A percentile compares a stretch with the other conserved stretches of the same genome.
phyloP scores from a whole-genome alignment of 2,329 filamentous ascomycete genomes.

The Paraphaeosphaeria sporulosa region DNA sequence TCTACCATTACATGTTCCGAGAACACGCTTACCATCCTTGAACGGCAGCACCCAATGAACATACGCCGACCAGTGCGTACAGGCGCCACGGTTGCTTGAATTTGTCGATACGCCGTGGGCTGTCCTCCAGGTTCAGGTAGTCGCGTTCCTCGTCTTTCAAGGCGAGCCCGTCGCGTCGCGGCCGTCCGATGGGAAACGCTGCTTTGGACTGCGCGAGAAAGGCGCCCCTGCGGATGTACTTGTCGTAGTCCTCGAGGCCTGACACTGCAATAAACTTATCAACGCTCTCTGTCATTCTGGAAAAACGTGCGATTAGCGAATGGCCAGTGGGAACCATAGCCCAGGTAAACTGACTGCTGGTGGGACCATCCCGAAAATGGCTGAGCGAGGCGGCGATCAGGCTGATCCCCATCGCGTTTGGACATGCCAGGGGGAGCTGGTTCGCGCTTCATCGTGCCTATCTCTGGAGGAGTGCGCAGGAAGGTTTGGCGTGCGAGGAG shows the following conservation, averaged over 20 bases:
- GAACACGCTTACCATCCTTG: constrained; percentile 27
- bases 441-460: constrained; percentile 11
- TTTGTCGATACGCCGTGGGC: constrained; percentile 26
- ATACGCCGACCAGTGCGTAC: constrained; percentile 28
- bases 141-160: constrained; percentile 23
- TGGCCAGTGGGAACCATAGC: background rate
- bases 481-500: background rate
- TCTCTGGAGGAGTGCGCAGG: background rate
- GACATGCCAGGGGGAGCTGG: constrained; percentile 1
- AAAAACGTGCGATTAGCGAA: background rate
- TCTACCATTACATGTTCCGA: background rate
- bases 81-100: constrained; percentile 33
- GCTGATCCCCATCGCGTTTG: constrained; percentile 18
- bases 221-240: constrained; percentile 30
- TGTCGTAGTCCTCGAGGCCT: constrained; percentile 25
- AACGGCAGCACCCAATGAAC: constrained; percentile 30
- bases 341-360: constrained; percentile 4
- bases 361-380: constrained; percentile 28
- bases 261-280: constrained; percentile 23
- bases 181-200: constrained; percentile 20
- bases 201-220: constrained; percentile 30
- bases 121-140: constrained; percentile 24
- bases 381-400: constrained; percentile 26
- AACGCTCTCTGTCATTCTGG: constrained; percentile 21
- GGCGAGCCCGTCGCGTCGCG: constrained; percentile 21